Evolutionary conservation across 805 yeast species (phyloP).

Genomic region (Teunomyces gatunensis): DNA sequence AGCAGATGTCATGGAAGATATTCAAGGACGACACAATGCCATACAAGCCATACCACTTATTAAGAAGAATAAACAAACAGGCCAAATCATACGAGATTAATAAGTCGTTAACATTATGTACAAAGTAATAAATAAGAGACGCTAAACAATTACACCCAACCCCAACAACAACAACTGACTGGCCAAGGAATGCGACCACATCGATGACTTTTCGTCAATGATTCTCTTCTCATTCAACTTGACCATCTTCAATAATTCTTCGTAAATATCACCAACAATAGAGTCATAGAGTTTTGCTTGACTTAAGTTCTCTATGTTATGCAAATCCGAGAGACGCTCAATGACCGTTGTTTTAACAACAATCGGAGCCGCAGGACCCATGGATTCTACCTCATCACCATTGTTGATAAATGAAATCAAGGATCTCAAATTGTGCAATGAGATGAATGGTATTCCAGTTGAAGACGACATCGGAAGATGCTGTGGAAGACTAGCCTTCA

Average conservation of each 20-base stretch:
- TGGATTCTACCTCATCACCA: conserved; percentile 22
- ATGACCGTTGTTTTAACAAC: conserved; percentile 39
- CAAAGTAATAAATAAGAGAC: background rate
- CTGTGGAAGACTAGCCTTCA: conserved; percentile 53
- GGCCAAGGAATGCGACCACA: conserved; percentile 60
- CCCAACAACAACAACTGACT: conserved; percentile 59
- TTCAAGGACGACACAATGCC: conserved; percentile 24
- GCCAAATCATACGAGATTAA: conserved; percentile 9
- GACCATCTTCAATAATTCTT: conserved; percentile 52
- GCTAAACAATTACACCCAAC: conserved; percentile 54
- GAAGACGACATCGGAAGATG: conserved; percentile 49
- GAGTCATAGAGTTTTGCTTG: conserved; percentile 50
- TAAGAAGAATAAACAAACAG: conserved; percentile 15
- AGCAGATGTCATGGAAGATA: conserved; percentile 26
- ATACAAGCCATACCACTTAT: conserved; percentile 25
- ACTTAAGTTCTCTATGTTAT: conserved; percentile 31
- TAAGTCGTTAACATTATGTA: conserved; percentile 1
- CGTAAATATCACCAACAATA: conserved; percentile 55
- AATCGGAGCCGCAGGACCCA: conserved; percentile 20
- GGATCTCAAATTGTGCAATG: conserved; percentile 58
- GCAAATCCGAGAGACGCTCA: conserved; percentile 39
- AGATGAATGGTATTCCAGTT: conserved; percentile 53
- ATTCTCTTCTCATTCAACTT: conserved; percentile 52
- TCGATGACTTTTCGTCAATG: conserved; percentile 42
- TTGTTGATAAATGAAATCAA: conserved; percentile 59